These are phyloP conservation scores for Geranium rotundifolium DNA, from an alignment of 345 rosid genomes.

Conservation along the genomic window DNA sequence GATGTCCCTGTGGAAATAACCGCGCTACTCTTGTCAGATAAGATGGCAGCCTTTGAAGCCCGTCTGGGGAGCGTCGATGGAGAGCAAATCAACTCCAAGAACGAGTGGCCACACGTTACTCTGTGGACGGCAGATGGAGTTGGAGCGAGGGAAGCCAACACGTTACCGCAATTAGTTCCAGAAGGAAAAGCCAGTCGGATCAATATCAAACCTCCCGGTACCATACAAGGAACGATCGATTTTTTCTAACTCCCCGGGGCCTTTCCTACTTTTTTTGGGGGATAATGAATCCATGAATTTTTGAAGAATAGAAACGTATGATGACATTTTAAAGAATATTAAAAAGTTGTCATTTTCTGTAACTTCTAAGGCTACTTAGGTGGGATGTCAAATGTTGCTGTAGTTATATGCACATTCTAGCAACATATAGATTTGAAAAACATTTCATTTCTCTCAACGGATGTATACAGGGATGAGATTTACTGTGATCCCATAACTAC, in stretches of 20 bases:
- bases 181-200: conserved; percentile 66
- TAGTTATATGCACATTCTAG: too few species aligned
- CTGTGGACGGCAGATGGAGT: conserved; percentile 76
- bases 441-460: too few species aligned
- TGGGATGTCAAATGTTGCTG: too few species aligned
- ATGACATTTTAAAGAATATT: too few species aligned
- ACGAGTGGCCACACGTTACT: conserved; percentile 86
- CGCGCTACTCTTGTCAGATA: conserved; percentile 54
- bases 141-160: conserved; percentile 63
- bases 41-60: conserved; percentile 76
- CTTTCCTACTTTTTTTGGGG: too few species aligned
- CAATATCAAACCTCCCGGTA: conserved; percentile 55
- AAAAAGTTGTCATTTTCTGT: too few species aligned
- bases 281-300: too few species aligned
- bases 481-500: too few species aligned
- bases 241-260: conserved; percentile 29
- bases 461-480: too few species aligned
- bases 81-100: conserved; percentile 46
- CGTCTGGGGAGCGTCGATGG: conserved; percentile 55
- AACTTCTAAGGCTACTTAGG: too few species aligned
- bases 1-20: conserved; percentile 60
- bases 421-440: too few species aligned
- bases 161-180: conserved; percentile 40
- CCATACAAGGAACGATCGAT: conserved; percentile 54
- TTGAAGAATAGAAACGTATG: too few species aligned